phyloP scores from a whole-genome alignment of 371 early-diverging fungal species.

The Basidiobolus meristosporus region DNA sequence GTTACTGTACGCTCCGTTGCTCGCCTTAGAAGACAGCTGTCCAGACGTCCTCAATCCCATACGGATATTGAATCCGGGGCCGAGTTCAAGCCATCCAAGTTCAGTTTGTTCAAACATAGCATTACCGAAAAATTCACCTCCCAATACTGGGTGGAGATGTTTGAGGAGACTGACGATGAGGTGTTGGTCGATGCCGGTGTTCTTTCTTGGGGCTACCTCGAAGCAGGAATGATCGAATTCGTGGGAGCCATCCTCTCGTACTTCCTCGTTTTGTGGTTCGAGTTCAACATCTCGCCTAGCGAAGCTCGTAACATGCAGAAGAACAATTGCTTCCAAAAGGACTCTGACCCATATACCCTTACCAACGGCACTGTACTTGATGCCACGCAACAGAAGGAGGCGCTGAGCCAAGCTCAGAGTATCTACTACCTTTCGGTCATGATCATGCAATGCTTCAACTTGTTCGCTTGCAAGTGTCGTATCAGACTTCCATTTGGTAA shows the following conservation, averaged over 20 bases:
- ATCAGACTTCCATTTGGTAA: slow-evolving; percentile 56
- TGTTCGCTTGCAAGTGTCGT: slow-evolving; percentile 78
- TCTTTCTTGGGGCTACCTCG: slow-evolving; percentile 71
- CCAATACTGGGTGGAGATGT: slow-evolving; percentile 38
- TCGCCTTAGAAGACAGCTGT: slow-evolving; percentile 27
- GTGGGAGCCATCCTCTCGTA: slow-evolving; percentile 50
- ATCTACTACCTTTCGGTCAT: slow-evolving; percentile 60
- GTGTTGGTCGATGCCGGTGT: slow-evolving; percentile 65
- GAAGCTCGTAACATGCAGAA: background rate
- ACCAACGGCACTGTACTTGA: slow-evolving; percentile 14
- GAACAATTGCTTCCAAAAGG: slow-evolving; percentile 19
- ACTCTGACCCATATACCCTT: slow-evolving; percentile 18
- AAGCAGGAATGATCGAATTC: slow-evolving; percentile 64
- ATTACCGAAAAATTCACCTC: slow-evolving; percentile 21
- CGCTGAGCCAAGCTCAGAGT: slow-evolving; percentile 50
- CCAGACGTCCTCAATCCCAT: slow-evolving; percentile 18
- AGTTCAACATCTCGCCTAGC: slow-evolving; percentile 7
- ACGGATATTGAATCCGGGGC: slow-evolving; percentile 26
- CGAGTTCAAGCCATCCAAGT: slow-evolving; percentile 13
- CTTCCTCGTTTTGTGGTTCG: slow-evolving; percentile 42
- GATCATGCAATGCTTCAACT: slow-evolving; percentile 78
- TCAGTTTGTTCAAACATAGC: slow-evolving; percentile 9
- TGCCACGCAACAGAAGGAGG: slow-evolving; percentile 23
- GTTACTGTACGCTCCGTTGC: slow-evolving; percentile 56
- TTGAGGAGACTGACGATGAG: slow-evolving; percentile 58